Percentiles rank a stretch among this genome's conserved stretches.
These are phyloP conservation scores for Meira nashicola DNA, from an alignment of 1,284 basidiomycete species.

Conservation along the genomic window DNA sequence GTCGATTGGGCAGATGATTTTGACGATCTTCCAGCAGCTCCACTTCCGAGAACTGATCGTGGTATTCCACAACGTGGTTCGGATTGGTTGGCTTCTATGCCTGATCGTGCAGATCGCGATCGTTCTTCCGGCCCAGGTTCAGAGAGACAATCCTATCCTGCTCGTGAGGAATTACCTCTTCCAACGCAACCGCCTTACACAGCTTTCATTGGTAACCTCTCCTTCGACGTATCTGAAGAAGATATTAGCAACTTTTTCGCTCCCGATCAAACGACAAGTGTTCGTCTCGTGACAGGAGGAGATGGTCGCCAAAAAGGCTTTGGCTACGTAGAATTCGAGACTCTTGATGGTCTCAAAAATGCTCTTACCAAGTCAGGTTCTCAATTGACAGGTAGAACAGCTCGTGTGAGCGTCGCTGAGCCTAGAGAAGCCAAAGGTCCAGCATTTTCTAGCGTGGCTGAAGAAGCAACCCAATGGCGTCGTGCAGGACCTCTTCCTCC, in stretches of 20 bases:
- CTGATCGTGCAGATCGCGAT: slow-evolving; percentile 37
- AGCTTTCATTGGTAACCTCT: slow-evolving; percentile 89
- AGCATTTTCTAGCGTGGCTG: slow-evolving; percentile 56
- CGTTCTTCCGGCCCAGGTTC: slow-evolving; percentile 19
- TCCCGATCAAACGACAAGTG: slow-evolving; percentile 57
- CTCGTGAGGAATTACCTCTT: slow-evolving; percentile 84
- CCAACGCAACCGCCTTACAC: slow-evolving; percentile 94
- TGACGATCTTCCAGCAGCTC: slow-evolving; percentile 32
- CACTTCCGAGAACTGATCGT: neutral
- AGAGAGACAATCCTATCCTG: slow-evolving; percentile 14
- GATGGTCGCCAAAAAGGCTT: slow-evolving; percentile 90
- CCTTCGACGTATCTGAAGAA: slow-evolving; percentile 81
- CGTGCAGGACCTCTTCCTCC: slow-evolving; percentile 71
- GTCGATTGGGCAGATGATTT: slow-evolving; percentile 52
- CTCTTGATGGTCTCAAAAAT: slow-evolving; percentile 75
- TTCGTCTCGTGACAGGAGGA: slow-evolving; percentile 86
- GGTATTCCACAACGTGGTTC: slow-evolving; percentile 21
- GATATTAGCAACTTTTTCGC: slow-evolving; percentile 71
- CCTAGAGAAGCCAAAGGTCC: slow-evolving; percentile 61
- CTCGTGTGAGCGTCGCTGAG: slow-evolving; percentile 91
- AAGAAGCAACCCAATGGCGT: slow-evolving; percentile 67
- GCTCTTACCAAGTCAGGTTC: slow-evolving; percentile 56
- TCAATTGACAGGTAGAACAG: slow-evolving; percentile 68
- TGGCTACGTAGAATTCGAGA: slow-evolving; percentile 90
- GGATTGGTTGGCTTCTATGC: slow-evolving; percentile 31